phyloP scores from a whole-genome alignment of 192 early-diverging fungal species.

The Coemansia sp. region DNA sequence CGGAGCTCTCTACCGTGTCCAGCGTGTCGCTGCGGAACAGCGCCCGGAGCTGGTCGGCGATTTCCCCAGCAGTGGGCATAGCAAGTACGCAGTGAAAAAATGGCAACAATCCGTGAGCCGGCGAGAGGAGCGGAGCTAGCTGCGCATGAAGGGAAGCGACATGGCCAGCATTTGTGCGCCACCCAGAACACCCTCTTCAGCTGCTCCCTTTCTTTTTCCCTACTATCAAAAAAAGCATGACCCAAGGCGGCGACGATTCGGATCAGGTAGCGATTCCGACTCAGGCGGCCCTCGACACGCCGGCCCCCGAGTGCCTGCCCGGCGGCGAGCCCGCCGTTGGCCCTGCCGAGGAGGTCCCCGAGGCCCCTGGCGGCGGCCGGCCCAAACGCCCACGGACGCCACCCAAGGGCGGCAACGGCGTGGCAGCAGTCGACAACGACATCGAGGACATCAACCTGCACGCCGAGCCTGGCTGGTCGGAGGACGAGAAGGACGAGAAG shows the following conservation, averaged over 20 bases:
- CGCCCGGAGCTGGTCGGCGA: constrained; percentile 15
- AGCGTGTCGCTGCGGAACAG: constrained; percentile 24
- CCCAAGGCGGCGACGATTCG: too few species aligned
- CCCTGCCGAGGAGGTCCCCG: constrained; percentile 1
- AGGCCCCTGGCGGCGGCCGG: constrained; percentile 1
- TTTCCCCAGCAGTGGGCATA: constrained; percentile 13
- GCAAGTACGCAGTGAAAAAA: too few species aligned
- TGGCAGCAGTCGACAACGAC: constrained; percentile 1
- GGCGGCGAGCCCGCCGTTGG: not conserved
- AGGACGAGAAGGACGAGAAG: constrained; percentile 41
- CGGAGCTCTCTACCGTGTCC: constrained; percentile 4
- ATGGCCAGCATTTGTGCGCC: too few species aligned
- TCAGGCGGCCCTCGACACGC: not conserved
- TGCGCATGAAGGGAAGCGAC: too few species aligned
- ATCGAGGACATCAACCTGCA: constrained; percentile 45
- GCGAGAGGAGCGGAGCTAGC: too few species aligned
- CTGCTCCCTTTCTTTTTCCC: too few species aligned
- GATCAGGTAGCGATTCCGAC: too few species aligned
- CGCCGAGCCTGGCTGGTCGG: constrained; percentile 43
- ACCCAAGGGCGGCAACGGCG: constrained; percentile 9
- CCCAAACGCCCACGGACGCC: constrained; percentile 23
- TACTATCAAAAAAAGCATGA: too few species aligned
- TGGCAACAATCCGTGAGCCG: too few species aligned
- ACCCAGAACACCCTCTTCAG: too few species aligned
- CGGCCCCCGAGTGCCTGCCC: too few species aligned